Evolutionary conservation across 2,329 filamentous ascomycete species (phyloP), one percentile per base, ranked within the genome.

Genomic region (Monosporascus sp.): DNA sequence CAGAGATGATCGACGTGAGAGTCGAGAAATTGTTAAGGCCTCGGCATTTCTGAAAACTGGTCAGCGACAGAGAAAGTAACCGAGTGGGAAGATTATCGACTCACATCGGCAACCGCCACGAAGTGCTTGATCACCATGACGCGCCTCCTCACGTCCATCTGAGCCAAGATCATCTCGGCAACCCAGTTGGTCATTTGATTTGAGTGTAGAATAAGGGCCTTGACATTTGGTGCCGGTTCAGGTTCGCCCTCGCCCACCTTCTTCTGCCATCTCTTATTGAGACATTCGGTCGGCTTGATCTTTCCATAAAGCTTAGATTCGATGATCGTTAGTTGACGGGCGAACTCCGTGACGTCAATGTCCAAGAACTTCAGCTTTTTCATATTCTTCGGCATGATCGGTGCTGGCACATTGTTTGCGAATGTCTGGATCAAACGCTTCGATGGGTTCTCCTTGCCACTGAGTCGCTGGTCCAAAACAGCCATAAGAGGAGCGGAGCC

Each of bases 171-270:
- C 94, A 99, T 97, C 71, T 97, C 93, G 31, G 94, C 94, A 49
- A 97, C 94, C 94, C 94, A 99, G 68, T 97, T 99, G 6, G 94
- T 99, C 78, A 99, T 85, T 70, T 97, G 93, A 66, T 99, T 99
- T 0, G 94, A 97, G 72, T 99, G 94, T 50, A 97, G 78, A 72
- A 99, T 99, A 57, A 99, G 80, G 9, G 91, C 89, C 73, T 97
- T 97, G 61, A 99, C 90, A 63, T 99, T 97, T 1, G 90, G 84
- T 9, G 94, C 92, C 36, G 92, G 89, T 64, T 96, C 91, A 6
- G 87, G 82, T 57, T 92, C 88, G 55, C 87, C 86, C 36, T 92
- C 88, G 8, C 76, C 81, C 54, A 95, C 79, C 76, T 97, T 97
- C 81, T 95, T 97, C 72, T 96, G 91, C 94, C 94, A 99, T 5